Evolutionary conservation across 805 yeast species (phyloP).

Genomic region (Ogataea sp.): DNA sequence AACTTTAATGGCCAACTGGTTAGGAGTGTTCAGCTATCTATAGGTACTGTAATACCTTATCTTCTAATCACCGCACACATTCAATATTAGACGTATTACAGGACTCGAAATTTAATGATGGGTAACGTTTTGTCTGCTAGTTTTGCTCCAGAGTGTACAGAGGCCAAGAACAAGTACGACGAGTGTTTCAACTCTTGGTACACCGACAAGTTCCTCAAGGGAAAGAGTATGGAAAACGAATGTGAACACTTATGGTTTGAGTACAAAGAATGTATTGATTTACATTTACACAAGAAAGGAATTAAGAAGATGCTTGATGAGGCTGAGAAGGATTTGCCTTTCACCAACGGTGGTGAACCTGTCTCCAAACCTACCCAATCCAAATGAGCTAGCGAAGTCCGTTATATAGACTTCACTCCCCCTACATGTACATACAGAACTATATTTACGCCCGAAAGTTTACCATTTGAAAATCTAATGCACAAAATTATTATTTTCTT

Average conservation of each 20-base stretch:
- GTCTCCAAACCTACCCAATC: conserved; percentile 6
- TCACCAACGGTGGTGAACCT: conserved; percentile 56
- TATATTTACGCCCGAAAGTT: too few species aligned
- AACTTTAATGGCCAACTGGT: too few species aligned
- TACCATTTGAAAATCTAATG: too few species aligned
- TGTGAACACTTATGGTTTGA: conserved; percentile 86
- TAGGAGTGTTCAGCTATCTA: too few species aligned
- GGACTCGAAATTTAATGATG: conserved; percentile 30
- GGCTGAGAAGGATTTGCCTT: conserved; percentile 86
- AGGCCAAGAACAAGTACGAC: conserved; percentile 77
- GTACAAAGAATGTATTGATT: conserved; percentile 82
- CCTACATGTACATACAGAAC: too few species aligned
- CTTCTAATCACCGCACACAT: too few species aligned
- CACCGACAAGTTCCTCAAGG: conserved; percentile 71
- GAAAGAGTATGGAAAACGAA: conserved; percentile 64
- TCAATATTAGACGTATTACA: too few species aligned
- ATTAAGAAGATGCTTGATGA: conserved; percentile 79
- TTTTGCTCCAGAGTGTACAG: conserved; percentile 96
- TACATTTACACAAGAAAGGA: conserved; percentile 60
- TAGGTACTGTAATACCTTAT: neutral
- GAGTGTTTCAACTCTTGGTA: conserved; percentile 95
- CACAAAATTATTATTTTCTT: too few species aligned
- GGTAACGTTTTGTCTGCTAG: conserved; percentile 76
- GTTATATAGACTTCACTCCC: too few species aligned
- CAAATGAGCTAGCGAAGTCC: neutral